Conservation (phyloP, 1,284 basidiomycete species). For the Pholiota adiposa region DNA sequence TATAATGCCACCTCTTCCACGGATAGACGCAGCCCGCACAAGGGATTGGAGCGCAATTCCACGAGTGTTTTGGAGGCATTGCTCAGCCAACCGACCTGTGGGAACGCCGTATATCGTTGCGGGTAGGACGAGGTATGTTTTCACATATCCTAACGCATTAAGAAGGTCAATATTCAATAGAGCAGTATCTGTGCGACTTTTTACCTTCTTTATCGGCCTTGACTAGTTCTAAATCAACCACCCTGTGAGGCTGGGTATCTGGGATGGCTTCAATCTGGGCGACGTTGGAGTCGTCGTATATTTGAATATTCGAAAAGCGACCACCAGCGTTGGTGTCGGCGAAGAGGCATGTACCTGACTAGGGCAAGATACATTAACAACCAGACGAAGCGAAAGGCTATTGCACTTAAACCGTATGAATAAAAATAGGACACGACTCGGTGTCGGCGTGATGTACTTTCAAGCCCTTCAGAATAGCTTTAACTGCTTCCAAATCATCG, state of each 20-base stretch:
- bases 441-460: conserved; percentile 38
- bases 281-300: conserved; percentile 42
- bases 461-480: conserved; percentile 43
- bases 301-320: conserved; percentile 28
- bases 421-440: conserved; percentile 41
- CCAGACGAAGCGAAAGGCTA: neutral
- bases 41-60: conserved; percentile 45
- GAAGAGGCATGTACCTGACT: conserved; percentile 27
- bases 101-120: conserved; percentile 49
- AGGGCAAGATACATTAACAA: neutral
- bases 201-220: conserved; percentile 39
- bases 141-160: conserved; percentile 41
- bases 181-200: too few species aligned
- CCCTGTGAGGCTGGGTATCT: conserved; percentile 35
- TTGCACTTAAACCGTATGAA: conserved; percentile 41
- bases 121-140: conserved; percentile 48
- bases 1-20: conserved; percentile 47
- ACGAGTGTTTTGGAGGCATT: conserved; percentile 44
- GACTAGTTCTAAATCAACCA: conserved; percentile 38
- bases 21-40: conserved; percentile 38
- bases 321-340: conserved; percentile 38
- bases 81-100: conserved; percentile 41
- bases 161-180: neutral
- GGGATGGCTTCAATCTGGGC: conserved; percentile 39
- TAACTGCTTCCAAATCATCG: conserved; percentile 38